Percentiles rank a stretch among this genome's conserved stretches.
Evolutionary conservation across 495 filamentous ascomycete genomes (phyloP).

Genomic region (Xylaria sp.): DNA sequence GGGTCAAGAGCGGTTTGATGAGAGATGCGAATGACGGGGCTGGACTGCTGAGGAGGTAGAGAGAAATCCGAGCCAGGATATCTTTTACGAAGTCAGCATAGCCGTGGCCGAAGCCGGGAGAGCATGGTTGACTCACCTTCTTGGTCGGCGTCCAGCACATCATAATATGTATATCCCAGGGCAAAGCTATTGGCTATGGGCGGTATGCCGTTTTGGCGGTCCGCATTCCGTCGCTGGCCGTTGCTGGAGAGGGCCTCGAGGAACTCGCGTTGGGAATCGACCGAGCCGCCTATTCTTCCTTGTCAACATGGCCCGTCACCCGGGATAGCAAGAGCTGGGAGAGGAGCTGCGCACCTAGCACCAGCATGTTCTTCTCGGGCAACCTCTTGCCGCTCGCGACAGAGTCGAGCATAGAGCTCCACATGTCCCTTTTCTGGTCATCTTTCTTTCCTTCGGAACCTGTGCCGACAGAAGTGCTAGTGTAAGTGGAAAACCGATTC

Average conservation of each 20-base stretch:
- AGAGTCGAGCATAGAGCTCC: constrained; percentile 90
- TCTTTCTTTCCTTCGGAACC: constrained; percentile 61
- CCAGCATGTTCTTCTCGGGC: constrained; percentile 89
- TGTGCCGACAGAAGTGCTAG: constrained; percentile 53
- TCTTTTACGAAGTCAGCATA: constrained; percentile 57
- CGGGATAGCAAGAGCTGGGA: constrained; percentile 20
- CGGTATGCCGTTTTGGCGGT: constrained; percentile 68
- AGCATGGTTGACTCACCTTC: constrained; percentile 66
- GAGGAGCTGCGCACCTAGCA: constrained; percentile 68
- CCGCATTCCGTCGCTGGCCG: constrained; percentile 62
- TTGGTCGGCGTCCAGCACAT: constrained; percentile 93
- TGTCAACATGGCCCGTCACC: constrained; percentile 36
- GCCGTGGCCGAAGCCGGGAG: constrained; percentile 1
- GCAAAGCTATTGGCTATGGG: constrained; percentile 93
- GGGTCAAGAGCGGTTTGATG: constrained; percentile 83
- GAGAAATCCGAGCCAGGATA: constrained; percentile 87
- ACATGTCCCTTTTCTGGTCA: constrained; percentile 86
- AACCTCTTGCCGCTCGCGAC: constrained; percentile 90
- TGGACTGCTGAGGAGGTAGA: constrained; percentile 86
- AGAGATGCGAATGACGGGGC: constrained; percentile 83
- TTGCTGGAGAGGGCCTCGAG: constrained; percentile 79
- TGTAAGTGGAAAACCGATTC: constrained; percentile 63
- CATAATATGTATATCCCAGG: constrained; percentile 92
- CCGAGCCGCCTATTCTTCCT: constrained; percentile 72
- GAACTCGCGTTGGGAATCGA: constrained; percentile 88